Base-by-base conservation (phyloP, 345 rosid genomes). In the Firmiana major region DNA sequence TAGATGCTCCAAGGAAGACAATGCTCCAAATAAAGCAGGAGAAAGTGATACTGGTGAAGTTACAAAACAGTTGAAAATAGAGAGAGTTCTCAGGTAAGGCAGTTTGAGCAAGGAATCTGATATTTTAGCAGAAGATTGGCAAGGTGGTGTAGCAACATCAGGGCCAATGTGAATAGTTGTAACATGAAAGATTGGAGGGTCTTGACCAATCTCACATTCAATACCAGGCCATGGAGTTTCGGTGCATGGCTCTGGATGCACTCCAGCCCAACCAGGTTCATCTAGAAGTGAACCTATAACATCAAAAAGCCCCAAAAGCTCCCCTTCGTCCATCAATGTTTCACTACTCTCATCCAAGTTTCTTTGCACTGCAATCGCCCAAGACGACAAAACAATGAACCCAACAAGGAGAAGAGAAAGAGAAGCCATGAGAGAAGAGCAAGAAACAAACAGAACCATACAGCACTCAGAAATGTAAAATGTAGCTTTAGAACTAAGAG, bases 141-240 rank as follows among this genome's bases (percentile, higher is more conserved):
- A 85, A 31, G 88, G 84, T 66, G 88, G 87, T 57, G 31, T 40
- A 43, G 74, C 40, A 80, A 84, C 64, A 73, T 87, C 87, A 75
- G 88, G 85, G 13, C 86, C 87, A 69, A 87, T 60, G 66, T 87
- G 88, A 77, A 85, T 79, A 60, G 67, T 71, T 0, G 88, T 84
- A 62, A 87, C 82, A 82, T 85, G 90, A 75, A 85, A 83, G 65
- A 77, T 46, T 51, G 74, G 71, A 60, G 81, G 77, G 74, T 80
- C 75, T 38, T 57, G 46, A 63, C 77, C 79, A 70, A 83, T 64
- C 81, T 85, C 88, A 75, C 88, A 87, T 74, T 79, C 82, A 75
- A 85, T 69, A 28, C 87, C 87, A 71, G 86, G 88, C 90, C 90
- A 85, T 76, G 85, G 90, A 9, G 88, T 87, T 57, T 85, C 80